These are phyloP conservation scores for Lentinula guzmanii DNA, from an alignment of 768 basidiomycete genomes.

Conservation along the genomic window DNA sequence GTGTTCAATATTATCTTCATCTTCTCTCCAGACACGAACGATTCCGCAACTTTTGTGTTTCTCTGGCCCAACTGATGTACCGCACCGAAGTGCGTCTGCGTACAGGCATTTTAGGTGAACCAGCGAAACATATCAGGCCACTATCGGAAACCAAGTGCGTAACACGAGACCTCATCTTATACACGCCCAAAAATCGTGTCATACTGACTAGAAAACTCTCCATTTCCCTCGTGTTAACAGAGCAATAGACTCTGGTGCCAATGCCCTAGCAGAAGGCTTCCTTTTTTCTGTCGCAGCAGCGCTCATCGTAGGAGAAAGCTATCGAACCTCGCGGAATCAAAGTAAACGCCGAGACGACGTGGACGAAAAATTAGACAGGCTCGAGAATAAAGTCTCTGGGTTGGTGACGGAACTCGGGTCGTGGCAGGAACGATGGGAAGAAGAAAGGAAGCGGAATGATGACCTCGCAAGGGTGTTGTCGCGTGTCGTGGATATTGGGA, in stretches of 20 bases:
- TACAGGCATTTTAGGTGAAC: conserved; percentile 73
- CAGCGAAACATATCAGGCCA: conserved; percentile 64
- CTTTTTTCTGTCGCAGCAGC: conserved; percentile 71
- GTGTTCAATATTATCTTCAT: not conserved
- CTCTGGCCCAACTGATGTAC: conserved; percentile 74
- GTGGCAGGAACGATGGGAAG: conserved; percentile 39
- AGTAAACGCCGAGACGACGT: conserved; percentile 68
- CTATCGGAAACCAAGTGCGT: conserved; percentile 70
- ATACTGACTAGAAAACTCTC: not conserved
- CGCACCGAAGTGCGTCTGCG: conserved; percentile 66
- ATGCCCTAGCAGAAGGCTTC: conserved; percentile 79
- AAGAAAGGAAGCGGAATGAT: conserved; percentile 45
- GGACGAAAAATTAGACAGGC: conserved; percentile 62
- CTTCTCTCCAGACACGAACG: conserved; percentile 50
- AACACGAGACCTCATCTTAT: not conserved
- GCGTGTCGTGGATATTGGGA: conserved; percentile 62
- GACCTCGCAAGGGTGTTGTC: conserved; percentile 63
- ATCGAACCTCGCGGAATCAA: conserved; percentile 64
- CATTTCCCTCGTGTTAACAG: conserved; percentile 24
- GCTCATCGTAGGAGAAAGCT: conserved; percentile 73
- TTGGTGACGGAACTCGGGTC: conserved; percentile 33
- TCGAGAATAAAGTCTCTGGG: conserved; percentile 39
- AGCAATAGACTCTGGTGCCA: conserved; percentile 84
- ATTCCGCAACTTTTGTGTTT: conserved; percentile 66
- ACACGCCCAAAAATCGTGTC: not conserved